Percentiles rank a stretch among this genome's conserved stretches.
Evolutionary conservation across 176 grass and related monocot genomes (phyloP).

Genomic region (Triticum turgidum): DNA sequence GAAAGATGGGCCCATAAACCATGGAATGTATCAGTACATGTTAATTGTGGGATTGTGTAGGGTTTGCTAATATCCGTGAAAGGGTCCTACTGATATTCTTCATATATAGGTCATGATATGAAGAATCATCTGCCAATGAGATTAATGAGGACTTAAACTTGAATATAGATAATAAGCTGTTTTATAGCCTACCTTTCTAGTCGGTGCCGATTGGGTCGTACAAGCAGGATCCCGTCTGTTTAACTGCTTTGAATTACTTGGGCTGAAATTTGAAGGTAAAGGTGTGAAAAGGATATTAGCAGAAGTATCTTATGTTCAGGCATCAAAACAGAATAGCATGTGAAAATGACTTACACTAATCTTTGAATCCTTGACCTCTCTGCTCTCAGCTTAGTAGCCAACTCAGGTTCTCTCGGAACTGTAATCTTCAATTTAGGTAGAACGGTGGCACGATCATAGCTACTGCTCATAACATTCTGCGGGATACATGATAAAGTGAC

Average conservation of each 20-base stretch:
- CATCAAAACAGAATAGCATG: constrained; percentile 28
- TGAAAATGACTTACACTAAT: constrained; percentile 54
- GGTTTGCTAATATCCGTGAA: background rate
- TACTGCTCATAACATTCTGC: constrained; percentile 30
- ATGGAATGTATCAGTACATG: background rate
- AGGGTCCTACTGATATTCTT: background rate
- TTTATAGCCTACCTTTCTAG: constrained; percentile 43
- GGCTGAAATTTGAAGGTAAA: constrained; percentile 50
- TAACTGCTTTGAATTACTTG: constrained; percentile 42
- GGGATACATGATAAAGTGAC: constrained; percentile 4
- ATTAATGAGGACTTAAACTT: constrained; percentile 16
- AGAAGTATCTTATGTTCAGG: constrained; percentile 17
- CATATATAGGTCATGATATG: background rate
- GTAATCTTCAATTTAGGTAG: constrained; percentile 57
- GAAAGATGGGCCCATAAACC: background rate
- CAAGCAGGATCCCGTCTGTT: constrained; percentile 24
- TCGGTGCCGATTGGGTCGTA: constrained; percentile 27
- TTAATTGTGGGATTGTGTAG: constrained; percentile 2
- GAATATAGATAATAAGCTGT: background rate
- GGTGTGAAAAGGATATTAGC: constrained; percentile 4
- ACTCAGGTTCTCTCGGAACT: constrained; percentile 70
- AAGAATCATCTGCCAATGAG: background rate
- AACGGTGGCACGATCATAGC: constrained; percentile 22
- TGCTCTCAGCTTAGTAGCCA: constrained; percentile 74
- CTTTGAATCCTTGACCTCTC: constrained; percentile 61